These are phyloP conservation scores for Triangularia setosa DNA, from an alignment of 2,329 filamentous ascomycete genomes.

Conservation along the genomic window DNA sequence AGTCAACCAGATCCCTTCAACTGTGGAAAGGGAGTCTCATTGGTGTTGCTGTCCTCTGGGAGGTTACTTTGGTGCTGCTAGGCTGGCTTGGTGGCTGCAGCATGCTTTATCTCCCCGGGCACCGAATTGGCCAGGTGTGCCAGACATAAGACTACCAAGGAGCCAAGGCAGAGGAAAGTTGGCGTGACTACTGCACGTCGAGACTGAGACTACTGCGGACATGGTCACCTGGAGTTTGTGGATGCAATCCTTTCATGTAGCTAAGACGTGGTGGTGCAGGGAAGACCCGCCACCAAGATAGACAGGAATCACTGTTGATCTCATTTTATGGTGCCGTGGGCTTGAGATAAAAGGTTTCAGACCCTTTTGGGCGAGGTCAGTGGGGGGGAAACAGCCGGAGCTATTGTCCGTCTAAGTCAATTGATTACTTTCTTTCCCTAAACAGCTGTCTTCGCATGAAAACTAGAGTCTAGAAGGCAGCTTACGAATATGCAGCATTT, in stretches of 20 bases:
- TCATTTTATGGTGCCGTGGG: neutral
- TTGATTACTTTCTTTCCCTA: slow-evolving; percentile 4
- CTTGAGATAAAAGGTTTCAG: neutral
- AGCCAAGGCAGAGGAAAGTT: slow-evolving; percentile 3
- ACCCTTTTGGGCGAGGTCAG: neutral
- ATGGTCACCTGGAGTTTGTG: neutral
- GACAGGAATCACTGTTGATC: neutral
- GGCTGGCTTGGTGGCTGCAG: slow-evolving; percentile 2
- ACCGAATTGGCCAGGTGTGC: slow-evolving; percentile 16
- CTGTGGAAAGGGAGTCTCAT: neutral
- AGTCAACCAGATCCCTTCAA: slow-evolving; percentile 1
- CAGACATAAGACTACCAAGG: neutral
- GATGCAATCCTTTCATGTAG: neutral
- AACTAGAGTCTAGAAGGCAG: neutral
- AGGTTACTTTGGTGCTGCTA: neutral
- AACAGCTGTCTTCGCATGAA: neutral
- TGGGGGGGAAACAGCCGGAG: neutral
- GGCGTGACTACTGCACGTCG: slow-evolving; percentile 5
- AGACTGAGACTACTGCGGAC: neutral
- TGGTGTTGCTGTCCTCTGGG: neutral
- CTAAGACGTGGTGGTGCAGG: neutral
- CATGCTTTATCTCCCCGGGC: slow-evolving; percentile 12
- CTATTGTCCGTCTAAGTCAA: neutral
- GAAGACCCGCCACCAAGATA: neutral
- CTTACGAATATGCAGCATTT: slow-evolving; percentile 1